Percentiles rank a stretch among this genome's conserved stretches.
These are phyloP conservation scores for Mitragyna speciosa DNA, from an alignment of 257 asterid species.

Conservation along the genomic window DNA sequence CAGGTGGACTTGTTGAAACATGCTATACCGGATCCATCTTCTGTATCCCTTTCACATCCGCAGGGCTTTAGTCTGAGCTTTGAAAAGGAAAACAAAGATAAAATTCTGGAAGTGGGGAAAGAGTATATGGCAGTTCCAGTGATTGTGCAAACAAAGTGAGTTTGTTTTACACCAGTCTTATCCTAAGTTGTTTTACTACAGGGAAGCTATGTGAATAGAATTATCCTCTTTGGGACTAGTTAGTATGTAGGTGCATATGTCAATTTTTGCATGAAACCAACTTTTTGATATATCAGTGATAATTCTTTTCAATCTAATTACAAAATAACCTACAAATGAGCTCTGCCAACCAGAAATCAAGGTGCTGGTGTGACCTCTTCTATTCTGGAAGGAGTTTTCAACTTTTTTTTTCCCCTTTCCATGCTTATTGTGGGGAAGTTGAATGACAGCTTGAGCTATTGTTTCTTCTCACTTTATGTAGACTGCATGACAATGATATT, in stretches of 20 bases:
- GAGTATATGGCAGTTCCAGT: slow-evolving; percentile 78
- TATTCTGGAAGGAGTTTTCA: not conserved
- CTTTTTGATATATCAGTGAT: not conserved
- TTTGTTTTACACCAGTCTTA: not conserved
- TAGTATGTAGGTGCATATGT: not conserved
- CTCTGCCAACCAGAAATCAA: not conserved
- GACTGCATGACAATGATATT: slow-evolving; percentile 59
- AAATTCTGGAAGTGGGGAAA: slow-evolving; percentile 46
- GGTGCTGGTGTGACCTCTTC: not conserved
- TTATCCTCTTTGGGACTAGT: not conserved
- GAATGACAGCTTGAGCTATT: not conserved
- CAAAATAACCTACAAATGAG: not conserved
- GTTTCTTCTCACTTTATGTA: slow-evolving; percentile 22
- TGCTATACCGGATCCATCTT: slow-evolving; percentile 88
- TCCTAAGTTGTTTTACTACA: not conserved
- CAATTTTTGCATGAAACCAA: not conserved
- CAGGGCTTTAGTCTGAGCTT: slow-evolving; percentile 46
- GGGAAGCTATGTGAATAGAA: not conserved
- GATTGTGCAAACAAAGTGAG: slow-evolving; percentile 82
- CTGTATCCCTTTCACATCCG: slow-evolving; percentile 55
- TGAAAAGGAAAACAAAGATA: slow-evolving; percentile 60
- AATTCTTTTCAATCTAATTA: not conserved
- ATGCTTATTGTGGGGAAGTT: not conserved
- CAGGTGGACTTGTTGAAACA: slow-evolving; percentile 90
- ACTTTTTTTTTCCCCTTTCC: not conserved